phyloP scores from a whole-genome alignment of 1,139 yeast species.

The Blastobotrys ciferrii region DNA sequence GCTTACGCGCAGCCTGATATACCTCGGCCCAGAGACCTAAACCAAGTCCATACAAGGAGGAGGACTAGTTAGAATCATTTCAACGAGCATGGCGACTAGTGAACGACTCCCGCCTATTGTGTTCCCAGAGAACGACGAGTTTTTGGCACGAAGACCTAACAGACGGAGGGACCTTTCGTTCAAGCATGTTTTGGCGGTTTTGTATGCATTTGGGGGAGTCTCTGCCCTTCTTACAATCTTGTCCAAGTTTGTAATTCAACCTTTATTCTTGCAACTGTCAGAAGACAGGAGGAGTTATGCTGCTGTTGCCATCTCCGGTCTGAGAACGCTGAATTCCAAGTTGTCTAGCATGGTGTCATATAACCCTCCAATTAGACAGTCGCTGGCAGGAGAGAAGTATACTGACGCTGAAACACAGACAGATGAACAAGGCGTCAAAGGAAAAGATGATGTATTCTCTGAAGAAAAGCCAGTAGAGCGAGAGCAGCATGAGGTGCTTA shows the following conservation, averaged over 20 bases:
- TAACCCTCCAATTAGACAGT: slow-evolving; percentile 27
- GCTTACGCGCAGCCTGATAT: no score
- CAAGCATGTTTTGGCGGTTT: slow-evolving; percentile 30
- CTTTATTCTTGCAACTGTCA: slow-evolving; percentile 37
- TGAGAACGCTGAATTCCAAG: slow-evolving; percentile 25
- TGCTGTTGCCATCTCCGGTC: slow-evolving; percentile 24
- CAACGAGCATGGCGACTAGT: background rate
- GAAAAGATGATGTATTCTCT: slow-evolving; percentile 1
- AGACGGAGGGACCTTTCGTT: slow-evolving; percentile 25
- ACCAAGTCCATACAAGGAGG: background rate
- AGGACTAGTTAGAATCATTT: no score
- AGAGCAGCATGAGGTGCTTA: background rate
- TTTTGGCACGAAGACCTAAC: slow-evolving; percentile 17
- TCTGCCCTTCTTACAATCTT: slow-evolving; percentile 33
- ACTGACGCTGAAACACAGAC: slow-evolving; percentile 36
- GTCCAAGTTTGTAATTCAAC: slow-evolving; percentile 35
- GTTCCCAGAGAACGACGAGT: slow-evolving; percentile 28
- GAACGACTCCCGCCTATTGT: slow-evolving; percentile 18
- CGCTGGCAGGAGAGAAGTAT: slow-evolving; percentile 25
- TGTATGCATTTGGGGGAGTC: slow-evolving; percentile 38
- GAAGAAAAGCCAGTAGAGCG: slow-evolving; percentile 1
- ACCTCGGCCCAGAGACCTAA: no score
- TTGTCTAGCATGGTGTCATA: slow-evolving; percentile 24
- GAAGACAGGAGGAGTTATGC: slow-evolving; percentile 36
- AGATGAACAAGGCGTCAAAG: slow-evolving; percentile 11